Base-by-base conservation (phyloP, 495 filamentous ascomycete genomes). In the Cairneyella variabilis region DNA sequence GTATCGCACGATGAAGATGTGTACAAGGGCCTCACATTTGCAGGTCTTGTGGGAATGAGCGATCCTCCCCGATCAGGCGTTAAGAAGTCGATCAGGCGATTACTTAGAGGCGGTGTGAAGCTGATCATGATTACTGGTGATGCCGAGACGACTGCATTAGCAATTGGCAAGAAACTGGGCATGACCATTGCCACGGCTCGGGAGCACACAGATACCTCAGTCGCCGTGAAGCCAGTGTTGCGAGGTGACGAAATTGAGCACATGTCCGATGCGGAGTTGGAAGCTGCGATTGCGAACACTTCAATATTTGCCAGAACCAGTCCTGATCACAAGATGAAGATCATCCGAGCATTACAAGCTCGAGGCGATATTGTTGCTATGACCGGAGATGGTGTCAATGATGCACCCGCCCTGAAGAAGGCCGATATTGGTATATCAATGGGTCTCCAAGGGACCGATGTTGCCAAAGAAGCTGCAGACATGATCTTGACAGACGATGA, bases 111-210 rank as follows among this genome's bases (percentile, higher is more conserved):
- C 38, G 89, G 90, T 9, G 95, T 98, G 46, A 90, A 90, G 61
- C 86, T 97, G 27, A 95, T 97, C 59, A 98, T 98, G 93, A 97
- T 98, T 58, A 98, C 93, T 10, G 93, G 93, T 51, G 93, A 98
- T 68, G 85, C 93, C 12, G 89, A 97, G 61, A 90, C 88, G 4
- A 98, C 93, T 0, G 93, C 93, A 12, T 74, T 96, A 34, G 93
- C 93, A 1, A 96, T 97, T 63, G 93, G 86, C 17, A 89, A 79
- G 69, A 90, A 95, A 67, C 79, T 98, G 21, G 92, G 93, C 43
- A 98, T 98, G 88, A 84, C 89, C 2, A 73, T 82, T 36, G 74
- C 74, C 11, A 64, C 66, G 2, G 70, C 76, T 17, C 68, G 70
- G 14, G 69, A 69, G 16, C 72, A 76, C 38, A 65, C 71, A 21